Percentiles rank a stretch among this genome's conserved stretches.
phyloP scores from a whole-genome alignment of 2,329 filamentous ascomycete genomes.

The Alternaria alternata region DNA sequence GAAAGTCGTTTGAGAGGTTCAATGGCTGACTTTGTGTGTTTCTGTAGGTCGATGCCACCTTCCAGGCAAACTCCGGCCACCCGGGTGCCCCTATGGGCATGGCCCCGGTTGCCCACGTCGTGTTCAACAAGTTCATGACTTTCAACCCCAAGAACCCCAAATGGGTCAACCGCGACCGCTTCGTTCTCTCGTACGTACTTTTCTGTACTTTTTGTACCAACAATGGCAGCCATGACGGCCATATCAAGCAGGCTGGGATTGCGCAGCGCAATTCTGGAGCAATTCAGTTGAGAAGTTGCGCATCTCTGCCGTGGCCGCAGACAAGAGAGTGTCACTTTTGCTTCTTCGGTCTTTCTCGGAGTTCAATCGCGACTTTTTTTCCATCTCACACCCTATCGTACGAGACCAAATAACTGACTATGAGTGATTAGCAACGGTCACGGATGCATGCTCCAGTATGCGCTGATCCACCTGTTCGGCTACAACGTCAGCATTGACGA shows the following conservation, averaged over 20 bases:
- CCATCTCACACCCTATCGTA: neutral
- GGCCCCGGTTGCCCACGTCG: conserved; percentile 94
- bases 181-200: conserved; percentile 91
- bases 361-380: neutral
- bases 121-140: conserved; percentile 99
- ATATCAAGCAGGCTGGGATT: neutral
- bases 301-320: conserved; percentile 29
- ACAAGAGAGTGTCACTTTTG: conserved; percentile 11
- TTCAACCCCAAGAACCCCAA: conserved; percentile 99
- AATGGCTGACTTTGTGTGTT: conserved; percentile 43
- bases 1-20: conserved; percentile 4
- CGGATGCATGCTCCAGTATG: conserved; percentile 99
- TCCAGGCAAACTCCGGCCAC: conserved; percentile 95
- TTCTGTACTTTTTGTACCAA: neutral
- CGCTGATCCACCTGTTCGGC: conserved; percentile 94
- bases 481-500: conserved; percentile 88
- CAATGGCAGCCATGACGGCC: neutral
- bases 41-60: conserved; percentile 92
- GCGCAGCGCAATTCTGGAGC: conserved; percentile 8
- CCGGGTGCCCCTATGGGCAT: conserved; percentile 98
- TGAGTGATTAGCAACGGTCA: conserved; percentile 84
- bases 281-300: conserved; percentile 10
- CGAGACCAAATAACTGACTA: neutral
- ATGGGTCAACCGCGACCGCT: conserved; percentile 97
- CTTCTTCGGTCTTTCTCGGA: neutral